A percentile compares a stretch with the other conserved stretches of the same genome.
These are phyloP conservation scores for Quercus dentata DNA, from an alignment of 306 rosid genomes.

Conservation along the genomic window DNA sequence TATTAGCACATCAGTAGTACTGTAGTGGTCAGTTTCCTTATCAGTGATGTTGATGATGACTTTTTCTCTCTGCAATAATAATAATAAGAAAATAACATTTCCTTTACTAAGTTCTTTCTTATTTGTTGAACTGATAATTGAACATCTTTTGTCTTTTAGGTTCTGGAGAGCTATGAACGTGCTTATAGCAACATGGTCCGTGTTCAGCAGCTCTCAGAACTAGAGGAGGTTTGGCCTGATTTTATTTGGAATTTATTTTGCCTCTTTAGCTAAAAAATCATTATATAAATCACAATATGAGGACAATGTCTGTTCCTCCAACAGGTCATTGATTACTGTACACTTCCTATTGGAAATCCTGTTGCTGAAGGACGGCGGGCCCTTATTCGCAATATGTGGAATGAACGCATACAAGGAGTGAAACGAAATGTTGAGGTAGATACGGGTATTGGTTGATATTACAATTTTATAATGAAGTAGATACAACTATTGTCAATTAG, in stretches of 20 bases:
- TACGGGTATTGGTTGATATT: background rate
- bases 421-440: slow-evolving; percentile 91
- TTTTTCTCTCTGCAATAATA: background rate
- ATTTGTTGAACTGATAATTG: background rate
- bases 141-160: slow-evolving; percentile 40
- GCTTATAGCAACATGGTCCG: slow-evolving; percentile 97
- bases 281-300: slow-evolving; percentile 2
- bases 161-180: slow-evolving; percentile 97
- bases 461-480: background rate
- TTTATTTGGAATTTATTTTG: slow-evolving; percentile 10
- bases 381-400: slow-evolving; percentile 98
- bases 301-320: slow-evolving; percentile 13
- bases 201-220: slow-evolving; percentile 92
- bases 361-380: slow-evolving; percentile 92
- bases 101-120: background rate
- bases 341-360: slow-evolving; percentile 66
- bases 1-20: too few species aligned
- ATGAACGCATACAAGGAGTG: slow-evolving; percentile 93
- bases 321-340: slow-evolving; percentile 91
- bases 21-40: too few species aligned
- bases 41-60: too few species aligned
- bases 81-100: background rate
- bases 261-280: slow-evolving; percentile 1
- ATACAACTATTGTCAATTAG: background rate
- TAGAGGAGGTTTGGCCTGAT: slow-evolving; percentile 77